phyloP scores from a whole-genome alignment of 352 stramenopile species.

The Pythium folliculosum region DNA sequence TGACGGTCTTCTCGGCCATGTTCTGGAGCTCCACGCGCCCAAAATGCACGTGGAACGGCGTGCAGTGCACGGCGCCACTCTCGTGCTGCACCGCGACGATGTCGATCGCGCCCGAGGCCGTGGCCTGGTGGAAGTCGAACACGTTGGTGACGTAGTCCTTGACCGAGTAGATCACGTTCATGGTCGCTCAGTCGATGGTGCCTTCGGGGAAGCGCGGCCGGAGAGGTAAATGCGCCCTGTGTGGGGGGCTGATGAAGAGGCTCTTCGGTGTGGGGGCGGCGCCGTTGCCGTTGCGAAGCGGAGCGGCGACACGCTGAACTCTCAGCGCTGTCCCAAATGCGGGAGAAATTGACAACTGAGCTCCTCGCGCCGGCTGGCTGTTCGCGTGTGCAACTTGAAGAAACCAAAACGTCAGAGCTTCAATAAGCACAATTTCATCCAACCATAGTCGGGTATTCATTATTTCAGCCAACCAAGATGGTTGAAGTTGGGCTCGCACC shows the following conservation, averaged over 20 bases:
- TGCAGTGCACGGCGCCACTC: constrained; percentile 58
- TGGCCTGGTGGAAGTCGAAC: constrained; percentile 62
- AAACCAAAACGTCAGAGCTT: constrained; percentile 22
- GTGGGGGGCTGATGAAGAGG: neutral
- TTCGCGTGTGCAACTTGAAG: constrained; percentile 17
- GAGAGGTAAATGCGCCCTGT: too few relatives aligned
- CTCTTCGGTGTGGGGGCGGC: neutral
- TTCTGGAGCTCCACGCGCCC: constrained; percentile 46
- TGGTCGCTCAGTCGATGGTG: constrained; percentile 19
- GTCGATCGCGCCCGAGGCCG: constrained; percentile 75
- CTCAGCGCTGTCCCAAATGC: neutral
- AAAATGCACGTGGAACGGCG: constrained; percentile 87
- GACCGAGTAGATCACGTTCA: constrained; percentile 88
- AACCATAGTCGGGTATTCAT: neutral
- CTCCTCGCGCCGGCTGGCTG: neutral
- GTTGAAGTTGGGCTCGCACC: constrained; percentile 11
- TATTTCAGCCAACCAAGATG: constrained; percentile 14
- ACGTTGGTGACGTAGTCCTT: constrained; percentile 89
- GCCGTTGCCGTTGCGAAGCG: too few relatives aligned
- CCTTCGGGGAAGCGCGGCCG: too few relatives aligned
- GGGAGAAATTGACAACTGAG: too few relatives aligned
- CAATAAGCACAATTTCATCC: constrained; percentile 12
- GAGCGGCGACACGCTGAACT: too few relatives aligned
- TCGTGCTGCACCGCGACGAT: constrained; percentile 82
- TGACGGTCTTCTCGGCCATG: constrained; percentile 24